Conservation (phyloP, 2,329 filamentous ascomycete species). For the Graphilbum sp. region DNA sequence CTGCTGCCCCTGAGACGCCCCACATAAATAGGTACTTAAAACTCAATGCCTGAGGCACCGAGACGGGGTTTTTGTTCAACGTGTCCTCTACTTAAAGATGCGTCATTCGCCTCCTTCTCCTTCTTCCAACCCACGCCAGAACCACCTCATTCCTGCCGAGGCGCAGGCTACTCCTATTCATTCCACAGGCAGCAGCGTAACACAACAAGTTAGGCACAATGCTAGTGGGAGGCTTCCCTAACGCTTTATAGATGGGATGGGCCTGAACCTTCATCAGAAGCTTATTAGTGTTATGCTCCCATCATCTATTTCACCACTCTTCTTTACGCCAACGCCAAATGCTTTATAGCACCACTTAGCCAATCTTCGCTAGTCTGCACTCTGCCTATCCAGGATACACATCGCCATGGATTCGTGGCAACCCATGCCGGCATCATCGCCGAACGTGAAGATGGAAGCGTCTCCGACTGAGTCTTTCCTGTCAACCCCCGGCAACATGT, state of each 20-base stretch:
- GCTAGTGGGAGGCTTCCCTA: not conserved
- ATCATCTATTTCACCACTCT: too few relatives aligned
- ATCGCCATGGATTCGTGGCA: not conserved
- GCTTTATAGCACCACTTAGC: too few relatives aligned
- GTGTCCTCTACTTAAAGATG: constrained; percentile 11
- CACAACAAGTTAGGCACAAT: not conserved
- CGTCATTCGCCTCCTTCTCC: not conserved
- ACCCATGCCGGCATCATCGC: not conserved
- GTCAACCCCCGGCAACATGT: constrained; percentile 32
- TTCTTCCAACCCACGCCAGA: not conserved
- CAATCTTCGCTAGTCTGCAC: too few relatives aligned
- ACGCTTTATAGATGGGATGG: too few relatives aligned
- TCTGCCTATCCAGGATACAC: too few relatives aligned
- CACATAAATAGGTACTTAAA: not conserved
- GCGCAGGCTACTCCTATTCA: not conserved
- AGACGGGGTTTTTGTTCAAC: constrained; percentile 4
- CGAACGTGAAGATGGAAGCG: constrained; percentile 30
- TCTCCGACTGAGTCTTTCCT: constrained; percentile 38
- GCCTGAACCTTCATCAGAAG: too few relatives aligned
- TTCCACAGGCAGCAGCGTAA: not conserved
- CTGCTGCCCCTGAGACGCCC: too few relatives aligned
- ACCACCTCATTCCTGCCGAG: not conserved
- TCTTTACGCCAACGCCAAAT: too few relatives aligned
- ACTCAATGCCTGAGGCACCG: constrained; percentile 6
- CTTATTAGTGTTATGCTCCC: too few relatives aligned